Percentiles rank a stretch among this genome's conserved stretches.
These are phyloP conservation scores for Metschnikowia shivogae DNA, from an alignment of 805 yeast species.

Conservation along the genomic window DNA sequence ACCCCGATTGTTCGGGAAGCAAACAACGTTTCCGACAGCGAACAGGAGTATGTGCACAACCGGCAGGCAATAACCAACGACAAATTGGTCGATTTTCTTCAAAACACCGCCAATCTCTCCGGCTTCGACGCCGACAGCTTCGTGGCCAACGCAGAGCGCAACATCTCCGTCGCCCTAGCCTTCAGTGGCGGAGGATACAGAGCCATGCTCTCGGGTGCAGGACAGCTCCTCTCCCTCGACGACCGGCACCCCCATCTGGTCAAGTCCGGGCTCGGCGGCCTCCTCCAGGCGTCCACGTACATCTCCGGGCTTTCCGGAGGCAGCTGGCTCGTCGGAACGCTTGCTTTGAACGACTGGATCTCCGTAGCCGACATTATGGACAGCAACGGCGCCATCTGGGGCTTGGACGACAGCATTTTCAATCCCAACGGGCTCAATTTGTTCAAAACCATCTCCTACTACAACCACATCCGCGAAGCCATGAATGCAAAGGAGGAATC, in stretches of 20 bases:
- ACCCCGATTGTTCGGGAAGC: constrained; percentile 27
- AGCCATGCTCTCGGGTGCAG: constrained; percentile 30
- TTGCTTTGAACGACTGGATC: constrained; percentile 36
- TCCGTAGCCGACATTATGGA: constrained; percentile 29
- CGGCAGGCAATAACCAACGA: constrained; percentile 29
- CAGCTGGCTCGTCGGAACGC: constrained; percentile 16
- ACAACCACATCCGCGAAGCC: constrained; percentile 10
- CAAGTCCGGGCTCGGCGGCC: constrained; percentile 13
- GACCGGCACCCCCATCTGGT: constrained; percentile 5
- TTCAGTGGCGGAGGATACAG: constrained; percentile 36
- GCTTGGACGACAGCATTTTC: constrained; percentile 56
- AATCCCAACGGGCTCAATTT: constrained; percentile 61
- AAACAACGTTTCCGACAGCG: constrained; percentile 19
- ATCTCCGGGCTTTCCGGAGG: constrained; percentile 18
- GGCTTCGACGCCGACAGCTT: constrained; percentile 32
- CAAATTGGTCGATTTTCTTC: constrained; percentile 26
- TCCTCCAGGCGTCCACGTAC: constrained; percentile 15
- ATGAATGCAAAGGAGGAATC: constrained; percentile 12
- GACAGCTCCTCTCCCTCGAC: constrained; percentile 14
- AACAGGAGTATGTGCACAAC: constrained; percentile 23
- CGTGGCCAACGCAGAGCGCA: constrained; percentile 22
- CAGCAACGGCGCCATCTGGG: constrained; percentile 51
- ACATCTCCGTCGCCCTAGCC: constrained; percentile 28
- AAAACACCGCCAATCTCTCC: constrained; percentile 26
- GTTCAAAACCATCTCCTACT: constrained; percentile 38